phyloP scores from a whole-genome alignment of 2,329 filamentous ascomycete genomes.

The Sclerotinia spermophila region DNA sequence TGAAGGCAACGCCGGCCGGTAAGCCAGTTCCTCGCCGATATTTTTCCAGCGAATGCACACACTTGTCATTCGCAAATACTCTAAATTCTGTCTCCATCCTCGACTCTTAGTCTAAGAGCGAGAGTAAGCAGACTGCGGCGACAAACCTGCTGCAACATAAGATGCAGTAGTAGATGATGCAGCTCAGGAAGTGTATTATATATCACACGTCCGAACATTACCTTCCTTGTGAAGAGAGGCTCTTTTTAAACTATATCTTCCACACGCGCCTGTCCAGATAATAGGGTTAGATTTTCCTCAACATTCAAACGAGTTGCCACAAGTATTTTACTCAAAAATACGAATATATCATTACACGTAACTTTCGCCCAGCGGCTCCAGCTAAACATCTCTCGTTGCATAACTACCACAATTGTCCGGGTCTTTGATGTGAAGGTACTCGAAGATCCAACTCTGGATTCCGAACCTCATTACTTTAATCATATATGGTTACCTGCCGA shows the following conservation, averaged over 20 bases:
- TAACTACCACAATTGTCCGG: not conserved
- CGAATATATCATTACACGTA: not conserved
- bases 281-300: not conserved
- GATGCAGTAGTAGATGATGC: not conserved
- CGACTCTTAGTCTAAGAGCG: not conserved
- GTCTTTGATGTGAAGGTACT: not conserved
- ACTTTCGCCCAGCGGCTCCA: not conserved
- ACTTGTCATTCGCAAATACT: not conserved
- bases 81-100: not conserved
- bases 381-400: not conserved
- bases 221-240: not conserved
- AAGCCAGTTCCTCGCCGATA: not conserved
- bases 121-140: no score
- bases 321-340: not conserved
- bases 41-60: not conserved
- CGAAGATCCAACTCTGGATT: not conserved
- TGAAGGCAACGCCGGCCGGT: no score
- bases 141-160: not conserved
- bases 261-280: not conserved
- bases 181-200: not conserved
- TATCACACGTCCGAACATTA: not conserved
- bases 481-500: not conserved
- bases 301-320: not conserved
- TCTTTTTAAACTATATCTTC: not conserved
- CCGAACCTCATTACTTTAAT: not conserved